Evolutionary conservation across 768 basidiomycete species (phyloP).

Genomic region (Mycena olivaceomarginata): DNA sequence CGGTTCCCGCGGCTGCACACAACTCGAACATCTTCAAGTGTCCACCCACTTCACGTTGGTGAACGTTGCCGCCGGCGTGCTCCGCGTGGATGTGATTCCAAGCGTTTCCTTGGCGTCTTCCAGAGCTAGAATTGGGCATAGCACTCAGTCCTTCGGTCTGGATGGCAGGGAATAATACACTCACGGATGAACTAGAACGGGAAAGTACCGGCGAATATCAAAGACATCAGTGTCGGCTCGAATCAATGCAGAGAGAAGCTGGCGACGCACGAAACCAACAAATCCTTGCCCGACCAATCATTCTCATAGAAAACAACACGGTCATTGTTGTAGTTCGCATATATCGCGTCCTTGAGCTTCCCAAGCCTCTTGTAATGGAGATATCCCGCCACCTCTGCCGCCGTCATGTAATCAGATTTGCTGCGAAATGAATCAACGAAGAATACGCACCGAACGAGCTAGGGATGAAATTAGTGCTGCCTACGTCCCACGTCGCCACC

Average conservation of each 20-base stretch:
- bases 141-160: not conserved
- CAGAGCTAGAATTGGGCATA: not conserved
- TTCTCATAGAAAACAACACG: conserved; percentile 12
- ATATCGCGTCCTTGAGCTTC: not conserved
- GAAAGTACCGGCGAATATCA: no score
- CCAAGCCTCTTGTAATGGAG: not conserved
- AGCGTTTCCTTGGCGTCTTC: not conserved
- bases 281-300: conserved; percentile 8
- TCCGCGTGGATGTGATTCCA: not conserved
- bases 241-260: not conserved
- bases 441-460: conserved; percentile 8
- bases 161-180: not conserved
- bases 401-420: not conserved
- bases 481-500: conserved; percentile 2
- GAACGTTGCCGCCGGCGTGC: not conserved
- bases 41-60: not conserved
- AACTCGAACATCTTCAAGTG: no score
- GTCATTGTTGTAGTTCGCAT: conserved; percentile 15
- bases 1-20: no score
- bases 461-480: conserved; percentile 4
- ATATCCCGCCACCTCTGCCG: not conserved
- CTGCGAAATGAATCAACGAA: not conserved
- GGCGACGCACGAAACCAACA: not conserved
- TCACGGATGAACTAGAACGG: conserved; percentile 12
- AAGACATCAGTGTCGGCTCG: not conserved